Conservation (phyloP, 345 rosid genomes). For the Sisymbrium irio region DNA sequence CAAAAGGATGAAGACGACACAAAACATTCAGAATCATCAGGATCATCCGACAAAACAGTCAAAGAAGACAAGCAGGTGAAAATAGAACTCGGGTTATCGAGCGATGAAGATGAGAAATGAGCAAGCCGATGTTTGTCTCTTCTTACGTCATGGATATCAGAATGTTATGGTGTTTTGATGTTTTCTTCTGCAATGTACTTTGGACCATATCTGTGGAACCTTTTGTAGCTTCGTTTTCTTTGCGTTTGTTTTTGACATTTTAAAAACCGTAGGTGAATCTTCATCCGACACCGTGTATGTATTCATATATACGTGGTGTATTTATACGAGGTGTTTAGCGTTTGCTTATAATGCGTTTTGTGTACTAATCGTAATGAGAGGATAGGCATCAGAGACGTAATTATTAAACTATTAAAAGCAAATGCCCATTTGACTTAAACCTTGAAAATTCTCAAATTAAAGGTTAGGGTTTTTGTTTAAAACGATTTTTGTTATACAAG, state of each 20-base stretch:
- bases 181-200: conserved; percentile 4
- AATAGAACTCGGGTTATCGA: conserved; percentile 37
- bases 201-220: background rate
- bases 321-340: conserved; percentile 3
- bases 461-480: no score
- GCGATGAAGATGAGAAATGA: conserved; percentile 39
- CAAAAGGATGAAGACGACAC: background rate
- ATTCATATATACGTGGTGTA: conserved; percentile 12
- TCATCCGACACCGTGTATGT: conserved; percentile 11
- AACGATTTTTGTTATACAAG: no score
- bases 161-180: conserved; percentile 10
- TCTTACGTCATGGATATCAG: background rate
- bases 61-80: conserved; percentile 26
- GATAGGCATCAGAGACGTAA: background rate
- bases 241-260: background rate
- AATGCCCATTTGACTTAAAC: no score
- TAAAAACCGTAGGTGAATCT: conserved; percentile 10
- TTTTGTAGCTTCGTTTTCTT: background rate
- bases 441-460: no score
- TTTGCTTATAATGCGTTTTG: background rate
- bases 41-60: background rate
- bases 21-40: conserved; percentile 26
- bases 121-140: background rate
- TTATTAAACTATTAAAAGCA: background rate
- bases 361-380: background rate